These are phyloP conservation scores for Alternaria arborescens DNA, from an alignment of 2,329 filamentous ascomycete species.

Conservation along the genomic window DNA sequence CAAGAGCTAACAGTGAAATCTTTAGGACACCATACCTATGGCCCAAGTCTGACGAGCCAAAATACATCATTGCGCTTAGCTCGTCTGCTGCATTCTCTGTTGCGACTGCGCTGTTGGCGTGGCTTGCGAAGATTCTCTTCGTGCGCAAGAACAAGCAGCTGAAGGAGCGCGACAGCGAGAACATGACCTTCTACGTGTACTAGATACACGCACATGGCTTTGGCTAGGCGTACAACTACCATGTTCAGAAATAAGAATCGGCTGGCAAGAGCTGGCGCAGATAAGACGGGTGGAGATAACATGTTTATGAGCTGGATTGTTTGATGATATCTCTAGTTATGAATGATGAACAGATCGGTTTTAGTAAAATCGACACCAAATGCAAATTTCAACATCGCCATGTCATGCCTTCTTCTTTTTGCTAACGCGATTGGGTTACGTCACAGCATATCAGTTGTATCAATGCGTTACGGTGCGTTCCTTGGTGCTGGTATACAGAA, in stretches of 20 bases:
- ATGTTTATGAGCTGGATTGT: background rate
- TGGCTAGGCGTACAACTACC: background rate
- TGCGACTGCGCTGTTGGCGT: constrained; percentile 40
- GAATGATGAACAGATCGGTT: background rate
- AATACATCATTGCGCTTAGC: constrained; percentile 43
- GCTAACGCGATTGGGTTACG: no score
- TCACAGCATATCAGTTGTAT: background rate
- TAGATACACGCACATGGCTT: constrained; percentile 9
- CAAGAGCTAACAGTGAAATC: constrained; percentile 10
- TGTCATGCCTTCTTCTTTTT: no score
- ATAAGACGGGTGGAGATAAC: background rate
- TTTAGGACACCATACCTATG: constrained; percentile 47
- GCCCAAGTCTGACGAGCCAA: constrained; percentile 42
- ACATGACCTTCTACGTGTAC: constrained; percentile 44
- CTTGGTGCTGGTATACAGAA: background rate
- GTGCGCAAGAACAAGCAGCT: constrained; percentile 46
- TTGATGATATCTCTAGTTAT: background rate
- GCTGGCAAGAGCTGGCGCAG: constrained; percentile 7
- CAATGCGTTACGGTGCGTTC: constrained; percentile 1
- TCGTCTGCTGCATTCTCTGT: constrained; percentile 45
- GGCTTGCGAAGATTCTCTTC: constrained; percentile 44
- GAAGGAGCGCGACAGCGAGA: constrained; percentile 34
- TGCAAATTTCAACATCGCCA: no score
- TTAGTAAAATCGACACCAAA: no score
- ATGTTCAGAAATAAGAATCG: background rate